Evolutionary conservation across 208 protist genomes (phyloP), one percentile per base, ranked within the genome.

Genomic region (Crithidia expoeki): DNA sequence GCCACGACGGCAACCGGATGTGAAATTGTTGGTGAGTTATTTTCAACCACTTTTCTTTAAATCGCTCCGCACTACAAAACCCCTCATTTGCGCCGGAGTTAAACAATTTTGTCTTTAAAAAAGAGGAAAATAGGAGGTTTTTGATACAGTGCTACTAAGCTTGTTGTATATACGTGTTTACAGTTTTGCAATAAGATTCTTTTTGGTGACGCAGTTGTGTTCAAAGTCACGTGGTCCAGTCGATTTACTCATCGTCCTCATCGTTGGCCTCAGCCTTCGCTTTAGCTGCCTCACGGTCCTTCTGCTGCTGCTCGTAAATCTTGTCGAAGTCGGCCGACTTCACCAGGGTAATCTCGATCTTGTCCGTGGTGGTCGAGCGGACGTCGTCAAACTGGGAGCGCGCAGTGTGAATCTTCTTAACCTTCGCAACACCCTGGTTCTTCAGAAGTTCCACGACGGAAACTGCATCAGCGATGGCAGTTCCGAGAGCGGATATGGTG

Each of bases 371-470:
- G 50, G 68, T 80, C 44, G 80, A 68, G 62, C 88, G 80, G 14
- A 83, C 79, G 33, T 71, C 80, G 47, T 92, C 86, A 46, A 91
- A 83, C 36, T 86, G 82, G 30, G 86, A 82, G 28, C 88, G 91
- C 19, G 88, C 89, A 17, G 91, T 96, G 55, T 74, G 76, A 68
- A 96, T 96, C 72, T 84, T 89, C 72, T 88, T 96, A 42, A 96
- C 83, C 52, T 74, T 58, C 27, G 94, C 83, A 34, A 96, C 78
- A 30, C 84, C 86, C 74, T 96, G 88, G 68, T 91, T 94, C 81
- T 91, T 94, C 19, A 96, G 82, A 17, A 96, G 83, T 74, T 96
- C 91, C 16, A 81, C 88, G 44, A 96, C 91, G 68, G 91, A 88
- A 27, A 96, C 91, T 52, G 91, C 91, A 70, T 94, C 88, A 12